These are phyloP conservation scores for Nakaseomyces bracarensis DNA, from an alignment of 1,139 yeast species.

Conservation along the genomic window DNA sequence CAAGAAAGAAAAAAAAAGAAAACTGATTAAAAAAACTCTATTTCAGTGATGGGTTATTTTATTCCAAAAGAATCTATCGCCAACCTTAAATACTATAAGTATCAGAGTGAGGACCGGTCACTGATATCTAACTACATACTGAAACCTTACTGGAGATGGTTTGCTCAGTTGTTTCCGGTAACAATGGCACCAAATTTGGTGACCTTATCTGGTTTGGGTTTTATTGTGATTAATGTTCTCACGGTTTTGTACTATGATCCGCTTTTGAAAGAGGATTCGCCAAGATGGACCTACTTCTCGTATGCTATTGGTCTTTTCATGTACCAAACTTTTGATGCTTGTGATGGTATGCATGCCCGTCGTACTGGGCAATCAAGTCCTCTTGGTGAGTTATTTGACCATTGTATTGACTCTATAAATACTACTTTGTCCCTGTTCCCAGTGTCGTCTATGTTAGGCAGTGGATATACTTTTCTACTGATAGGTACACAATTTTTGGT, in stretches of 20 bases:
- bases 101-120: constrained; percentile 76
- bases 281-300: constrained; percentile 75
- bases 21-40: no score
- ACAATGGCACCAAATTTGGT: constrained; percentile 88
- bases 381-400: constrained; percentile 88
- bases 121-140: constrained; percentile 63
- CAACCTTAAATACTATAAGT: constrained; percentile 61
- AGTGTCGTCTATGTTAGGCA: constrained; percentile 62
- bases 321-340: constrained; percentile 94
- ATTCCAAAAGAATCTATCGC: constrained; percentile 52
- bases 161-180: constrained; percentile 66
- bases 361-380: constrained; percentile 94
- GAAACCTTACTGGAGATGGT: constrained; percentile 63
- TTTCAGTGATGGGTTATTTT: constrained; percentile 57
- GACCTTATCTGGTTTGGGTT: constrained; percentile 68
- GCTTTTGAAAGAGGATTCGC: constrained; percentile 47
- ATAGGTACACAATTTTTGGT: constrained; percentile 67
- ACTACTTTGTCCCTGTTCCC: constrained; percentile 72
- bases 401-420: constrained; percentile 84
- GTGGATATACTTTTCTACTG: constrained; percentile 61
- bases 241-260: constrained; percentile 74
- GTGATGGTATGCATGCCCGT: constrained; percentile 90
- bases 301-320: constrained; percentile 79
- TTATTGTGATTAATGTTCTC: constrained; percentile 55
- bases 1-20: neutral